Evolutionary conservation across 2,329 filamentous ascomycete genomes (phyloP).

Genomic region (Passalora sequoiae): DNA sequence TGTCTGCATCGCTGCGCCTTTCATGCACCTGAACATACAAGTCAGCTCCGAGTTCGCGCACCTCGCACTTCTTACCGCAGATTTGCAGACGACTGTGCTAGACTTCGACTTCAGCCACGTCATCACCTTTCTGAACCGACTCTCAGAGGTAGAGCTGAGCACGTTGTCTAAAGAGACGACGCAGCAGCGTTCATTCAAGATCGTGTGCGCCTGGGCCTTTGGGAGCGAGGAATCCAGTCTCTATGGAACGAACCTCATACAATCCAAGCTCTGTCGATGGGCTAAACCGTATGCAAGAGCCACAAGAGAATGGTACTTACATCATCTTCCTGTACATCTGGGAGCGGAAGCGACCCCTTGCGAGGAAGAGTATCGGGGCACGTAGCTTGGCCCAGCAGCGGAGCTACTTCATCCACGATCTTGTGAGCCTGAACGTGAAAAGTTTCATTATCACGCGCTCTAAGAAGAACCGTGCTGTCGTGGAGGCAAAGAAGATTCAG

Average conservation of each 20-base stretch:
- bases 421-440: too few relatives aligned
- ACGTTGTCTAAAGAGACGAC: neutral
- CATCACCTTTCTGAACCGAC: conserved; percentile 1
- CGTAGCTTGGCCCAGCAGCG: too few relatives aligned
- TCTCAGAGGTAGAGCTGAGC: neutral
- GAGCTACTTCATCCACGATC: too few relatives aligned
- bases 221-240: too few relatives aligned
- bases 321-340: conserved; percentile 2
- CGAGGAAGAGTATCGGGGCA: too few relatives aligned
- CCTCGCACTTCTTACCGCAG: neutral
- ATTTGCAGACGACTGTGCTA: neutral
- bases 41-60: neutral
- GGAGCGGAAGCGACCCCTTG: too few relatives aligned
- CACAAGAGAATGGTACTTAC: conserved; percentile 4
- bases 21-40: neutral
- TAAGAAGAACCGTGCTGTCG: too few relatives aligned
- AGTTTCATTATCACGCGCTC: too few relatives aligned
- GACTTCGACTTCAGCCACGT: conserved; percentile 5
- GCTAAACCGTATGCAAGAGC: neutral
- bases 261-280: neutral
- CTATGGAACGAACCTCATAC: neutral
- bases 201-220: too few relatives aligned
- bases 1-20: neutral
- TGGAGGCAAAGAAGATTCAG: too few relatives aligned
- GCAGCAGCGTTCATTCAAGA: neutral